Evolutionary conservation across 306 rosid species (phyloP), one percentile per base, ranked within the genome.

Genomic region (Casuarina glauca): DNA sequence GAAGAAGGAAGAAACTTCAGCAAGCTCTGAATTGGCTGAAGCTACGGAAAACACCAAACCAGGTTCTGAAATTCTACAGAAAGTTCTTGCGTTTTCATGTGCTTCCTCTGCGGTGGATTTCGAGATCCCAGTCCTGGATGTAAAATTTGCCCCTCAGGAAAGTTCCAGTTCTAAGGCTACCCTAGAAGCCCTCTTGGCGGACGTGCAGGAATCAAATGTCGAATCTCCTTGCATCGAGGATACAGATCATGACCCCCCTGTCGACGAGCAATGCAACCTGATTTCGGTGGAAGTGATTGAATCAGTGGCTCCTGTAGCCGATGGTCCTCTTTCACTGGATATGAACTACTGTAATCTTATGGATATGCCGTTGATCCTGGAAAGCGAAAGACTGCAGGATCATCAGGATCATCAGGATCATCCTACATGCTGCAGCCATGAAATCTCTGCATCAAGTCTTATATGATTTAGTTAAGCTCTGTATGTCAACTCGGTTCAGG

Each of bases 41-140:
- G 76, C 70, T 35, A 42, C 70, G 2, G 83, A 83, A 76, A 81
- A 45, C 51, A 72, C 74, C 6, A 64, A 72, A 53, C 86, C 75
- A 48, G 46, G 75, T 7, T 66, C 72, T 69, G 89, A 89, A 80
- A 78, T 84, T 49, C 78, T 95, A 77, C 83, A 70, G 82, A 88
- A 87, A 64, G 85, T 88, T 77, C 90, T 91, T 72, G 94, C 86
- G 75, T 78, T 86, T 88, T 80, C 91, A 43, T 74, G 55, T n/a
- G 70, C 89, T 36, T 77, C 88, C 55, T 78, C 90, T 4, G 64
- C 44, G 73, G 88, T 93, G 69, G 86, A 96, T 85, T 96, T 91
- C 50, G 81, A 89, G 48, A 72, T 58, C 78, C 84, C 96, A 61
- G 84, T 96, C 42, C 77, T 91, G 88, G 97, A 95, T 82, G 97